Base-by-base conservation (phyloP, 345 rosid genomes). In the Physaria fendleri region DNA sequence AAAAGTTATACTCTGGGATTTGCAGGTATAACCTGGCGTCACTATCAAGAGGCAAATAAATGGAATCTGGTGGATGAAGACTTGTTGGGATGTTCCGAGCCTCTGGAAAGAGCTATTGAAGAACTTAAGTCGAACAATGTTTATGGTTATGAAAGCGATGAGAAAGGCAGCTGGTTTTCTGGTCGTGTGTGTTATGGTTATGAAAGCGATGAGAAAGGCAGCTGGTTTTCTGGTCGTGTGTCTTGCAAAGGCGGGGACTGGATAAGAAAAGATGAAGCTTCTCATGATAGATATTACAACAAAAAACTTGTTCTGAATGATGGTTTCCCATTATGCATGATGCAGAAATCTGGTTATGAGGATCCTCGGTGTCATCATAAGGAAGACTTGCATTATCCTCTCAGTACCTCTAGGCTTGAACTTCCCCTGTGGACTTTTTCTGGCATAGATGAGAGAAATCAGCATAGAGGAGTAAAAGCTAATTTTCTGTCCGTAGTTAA, bases 161-260 rank as follows among this genome's bases (percentile, higher is more conserved):
- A 81, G 46, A 51, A 76, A 30, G 71, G 76, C 59, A 85, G 82
- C 55, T 82, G 96, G 87, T 90, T 79, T 75, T 72, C 88, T 58
- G 81, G 85, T 27, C 79, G 75, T 20, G n/a, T n/a, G n/a, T n/a
- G n/a, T 56, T 55, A 77, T 34, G 63, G 60, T 34, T 66, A 73
- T 71, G 65, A 62, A 17, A 52, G 56, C 59, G 61, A 59, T 53
- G 97, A 81, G 46, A 51, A 76, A 30, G 71, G 76, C 59, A 85
- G 82, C 55, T 82, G 96, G 87, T 90, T 79, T 75, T 72, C 88
- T 58, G 81, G 85, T 27, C 79, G 75, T 87, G 95, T n/a, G 95
- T 78, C 97, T 2, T 87, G 95, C 82, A 94, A 90, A 74, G 99
- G 99, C 51, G 99, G 99, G 66, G 99, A 94, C 73, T 94, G 99